These are phyloP conservation scores for Fusarium sp. DNA, from an alignment of 2,329 filamentous ascomycete genomes.

Conservation along the genomic window DNA sequence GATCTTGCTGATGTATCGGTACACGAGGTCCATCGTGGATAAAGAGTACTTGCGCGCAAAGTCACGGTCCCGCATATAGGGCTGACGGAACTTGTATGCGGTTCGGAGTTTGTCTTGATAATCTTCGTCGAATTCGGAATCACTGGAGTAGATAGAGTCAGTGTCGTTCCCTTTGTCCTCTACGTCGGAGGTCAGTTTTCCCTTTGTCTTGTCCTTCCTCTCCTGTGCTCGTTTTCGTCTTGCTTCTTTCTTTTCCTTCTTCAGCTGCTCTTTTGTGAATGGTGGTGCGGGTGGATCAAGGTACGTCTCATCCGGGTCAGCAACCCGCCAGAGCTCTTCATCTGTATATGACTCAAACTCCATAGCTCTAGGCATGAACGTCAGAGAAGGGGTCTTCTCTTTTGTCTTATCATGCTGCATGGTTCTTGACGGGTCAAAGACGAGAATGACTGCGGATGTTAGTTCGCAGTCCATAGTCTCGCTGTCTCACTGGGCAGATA, in stretches of 20 bases:
- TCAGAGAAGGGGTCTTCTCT: slow-evolving; percentile 38
- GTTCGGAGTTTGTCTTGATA: slow-evolving; percentile 1
- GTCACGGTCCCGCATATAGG: slow-evolving; percentile 42
- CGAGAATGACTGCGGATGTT: slow-evolving; percentile 38
- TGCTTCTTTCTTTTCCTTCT: slow-evolving; percentile 24
- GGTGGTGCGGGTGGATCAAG: slow-evolving; percentile 46
- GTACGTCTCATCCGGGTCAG: slow-evolving; percentile 46
- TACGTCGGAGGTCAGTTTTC: not conserved
- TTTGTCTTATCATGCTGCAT: slow-evolving; percentile 45
- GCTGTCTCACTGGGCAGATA: not conserved
- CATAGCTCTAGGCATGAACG: slow-evolving; percentile 50
- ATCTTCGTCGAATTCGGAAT: slow-evolving; percentile 25
- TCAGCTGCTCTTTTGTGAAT: slow-evolving; percentile 11
- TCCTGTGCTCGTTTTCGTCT: slow-evolving; percentile 19
- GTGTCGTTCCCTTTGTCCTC: slow-evolving; percentile 26
- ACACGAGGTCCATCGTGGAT: slow-evolving; percentile 43
- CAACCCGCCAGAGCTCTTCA: slow-evolving; percentile 47
- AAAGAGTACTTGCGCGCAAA: slow-evolving; percentile 49
- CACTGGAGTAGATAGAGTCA: slow-evolving; percentile 16
- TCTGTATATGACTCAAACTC: slow-evolving; percentile 50
- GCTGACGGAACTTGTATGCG: slow-evolving; percentile 30
- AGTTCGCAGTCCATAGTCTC: not conserved
- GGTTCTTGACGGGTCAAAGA: slow-evolving; percentile 43
- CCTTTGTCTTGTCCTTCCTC: not conserved
- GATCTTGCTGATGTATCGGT: slow-evolving; percentile 39